Base-by-base conservation (phyloP, 352 stramenopile genomes). In the Globisporangium alternatum region DNA sequence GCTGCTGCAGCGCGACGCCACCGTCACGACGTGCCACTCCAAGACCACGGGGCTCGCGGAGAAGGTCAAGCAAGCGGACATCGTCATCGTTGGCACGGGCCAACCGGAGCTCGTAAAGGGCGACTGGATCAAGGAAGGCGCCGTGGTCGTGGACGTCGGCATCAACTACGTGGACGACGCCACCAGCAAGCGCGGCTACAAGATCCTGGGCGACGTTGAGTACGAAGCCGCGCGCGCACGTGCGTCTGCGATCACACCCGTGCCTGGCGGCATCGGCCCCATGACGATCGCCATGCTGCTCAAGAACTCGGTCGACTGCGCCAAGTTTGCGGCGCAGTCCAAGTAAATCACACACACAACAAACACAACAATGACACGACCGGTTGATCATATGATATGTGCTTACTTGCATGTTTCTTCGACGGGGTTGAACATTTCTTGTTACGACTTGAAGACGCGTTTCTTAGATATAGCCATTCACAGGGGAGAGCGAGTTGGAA, bases 81-180 rank as follows among this genome's bases (percentile, higher is more conserved):
- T 99, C 65, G 91, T 99, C 22, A 77, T 99, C 33, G 97, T 97
- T 6, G 97, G 95, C 35, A 91, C 95, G 25, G 98, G 98, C 47
- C 75, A 94, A 51, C 91, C 98, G 0, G 79, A 98, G 66, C 83
- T 99, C 48, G 81, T 99, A 31, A 97, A 97, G 66, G 90, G 84
- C 51, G 82, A 92, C 39, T 99, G 97, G 98, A 77, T 99, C 52
- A 99, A 99, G 73, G 78, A 92, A 7, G 97, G 97, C 49, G 95
- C 91, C 22, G 93, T 98, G 19, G 97, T 99, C 7, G 96, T 99
- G 65, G 98, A 99, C 81, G 97, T 99, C 21, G 98, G 98, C 19
- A 99, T 99, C 72, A 99, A 99, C 78, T 98, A 95, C 65, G 90
- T 99, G 19, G 90, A 98, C 66, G 83, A 96, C 60, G 68, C 79